These are phyloP conservation scores for Sporothrix sp. DNA, from an alignment of 2,329 filamentous ascomycete genomes.

Conservation along the genomic window DNA sequence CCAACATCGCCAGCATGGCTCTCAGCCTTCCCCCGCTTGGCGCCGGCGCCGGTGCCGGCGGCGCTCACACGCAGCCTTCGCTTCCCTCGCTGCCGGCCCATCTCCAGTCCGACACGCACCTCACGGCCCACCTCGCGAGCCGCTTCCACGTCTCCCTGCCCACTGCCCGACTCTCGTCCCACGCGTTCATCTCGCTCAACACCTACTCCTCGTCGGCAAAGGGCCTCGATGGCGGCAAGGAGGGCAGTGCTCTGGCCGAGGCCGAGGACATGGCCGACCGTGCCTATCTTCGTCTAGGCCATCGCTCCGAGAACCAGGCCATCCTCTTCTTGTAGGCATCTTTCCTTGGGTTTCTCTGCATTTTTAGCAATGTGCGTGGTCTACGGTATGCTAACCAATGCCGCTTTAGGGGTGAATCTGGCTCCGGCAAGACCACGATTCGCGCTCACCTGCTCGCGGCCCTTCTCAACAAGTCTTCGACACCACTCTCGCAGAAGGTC, in stretches of 20 bases:
- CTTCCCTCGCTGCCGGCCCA: conserved; percentile 80
- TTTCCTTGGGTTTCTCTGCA: background rate
- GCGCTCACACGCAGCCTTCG: conserved; percentile 71
- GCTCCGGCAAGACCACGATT: conserved; percentile 90
- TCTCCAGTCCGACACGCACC: conserved; percentile 54
- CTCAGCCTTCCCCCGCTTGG: conserved; percentile 42
- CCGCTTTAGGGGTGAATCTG: conserved; percentile 71
- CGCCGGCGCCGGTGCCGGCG: conserved; percentile 39
- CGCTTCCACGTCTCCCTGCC: conserved; percentile 88
- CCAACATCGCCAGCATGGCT: conserved; percentile 41
- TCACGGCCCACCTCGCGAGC: conserved; percentile 73
- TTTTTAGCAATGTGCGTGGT: background rate
- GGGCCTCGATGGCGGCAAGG: conserved; percentile 80
- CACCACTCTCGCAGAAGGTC: conserved; percentile 84
- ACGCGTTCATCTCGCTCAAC: conserved; percentile 85
- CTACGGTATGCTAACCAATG: conserved; percentile 23
- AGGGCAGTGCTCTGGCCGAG: conserved; percentile 84
- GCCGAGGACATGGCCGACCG: conserved; percentile 85
- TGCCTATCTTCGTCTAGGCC: conserved; percentile 75
- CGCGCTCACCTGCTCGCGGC: conserved; percentile 80
- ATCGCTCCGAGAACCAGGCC: conserved; percentile 86
- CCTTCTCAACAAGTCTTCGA: conserved; percentile 80
- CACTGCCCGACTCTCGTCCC: conserved; percentile 80
- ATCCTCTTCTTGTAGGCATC: conserved; percentile 58
- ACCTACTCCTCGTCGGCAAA: conserved; percentile 86